phyloP scores from a whole-genome alignment of 768 basidiomycete genomes.

The Agaricus bisporus region DNA sequence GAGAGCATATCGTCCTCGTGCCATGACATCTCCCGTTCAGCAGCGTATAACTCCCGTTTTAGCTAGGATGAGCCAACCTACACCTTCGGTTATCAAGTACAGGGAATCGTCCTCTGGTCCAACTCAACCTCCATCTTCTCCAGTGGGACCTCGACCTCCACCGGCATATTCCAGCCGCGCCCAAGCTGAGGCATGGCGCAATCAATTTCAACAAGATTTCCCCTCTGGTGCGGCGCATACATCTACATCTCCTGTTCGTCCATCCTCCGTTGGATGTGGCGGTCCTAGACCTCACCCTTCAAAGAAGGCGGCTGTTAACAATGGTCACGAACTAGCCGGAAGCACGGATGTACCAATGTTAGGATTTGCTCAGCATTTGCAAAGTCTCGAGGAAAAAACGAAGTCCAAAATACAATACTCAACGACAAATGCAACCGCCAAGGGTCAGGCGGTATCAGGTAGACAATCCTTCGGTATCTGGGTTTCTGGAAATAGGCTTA shows the following conservation, averaged over 20 bases:
- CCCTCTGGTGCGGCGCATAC: conserved; percentile 2
- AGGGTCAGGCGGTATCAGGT: background rate
- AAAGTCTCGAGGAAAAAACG: conserved; percentile 15
- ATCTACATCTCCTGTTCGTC: conserved; percentile 13
- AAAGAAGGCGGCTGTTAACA: conserved; percentile 32
- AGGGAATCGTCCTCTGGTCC: conserved; percentile 14
- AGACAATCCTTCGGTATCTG: background rate
- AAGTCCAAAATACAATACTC: conserved; percentile 1
- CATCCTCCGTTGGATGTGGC: conserved; percentile 17
- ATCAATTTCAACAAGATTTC: conserved; percentile 11
- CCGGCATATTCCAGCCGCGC: conserved; percentile 14
- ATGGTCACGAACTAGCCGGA: conserved; percentile 11
- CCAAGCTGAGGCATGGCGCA: conserved; percentile 19
- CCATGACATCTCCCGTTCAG: conserved; percentile 14
- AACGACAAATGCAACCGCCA: background rate
- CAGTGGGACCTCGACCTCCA: conserved; percentile 14
- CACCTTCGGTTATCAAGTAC: background rate
- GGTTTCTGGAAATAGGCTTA: background rate
- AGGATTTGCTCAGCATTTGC: conserved; percentile 21
- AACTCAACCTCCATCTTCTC: conserved; percentile 10
- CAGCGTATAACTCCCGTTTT: conserved; percentile 12
- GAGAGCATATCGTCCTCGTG: conserved; percentile 15
- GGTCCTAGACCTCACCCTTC: conserved; percentile 27
- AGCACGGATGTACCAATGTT: conserved; percentile 8
- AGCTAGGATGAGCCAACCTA: background rate